These are phyloP conservation scores for Termitomyces sp. DNA, from an alignment of 768 basidiomycete species.

Conservation along the genomic window DNA sequence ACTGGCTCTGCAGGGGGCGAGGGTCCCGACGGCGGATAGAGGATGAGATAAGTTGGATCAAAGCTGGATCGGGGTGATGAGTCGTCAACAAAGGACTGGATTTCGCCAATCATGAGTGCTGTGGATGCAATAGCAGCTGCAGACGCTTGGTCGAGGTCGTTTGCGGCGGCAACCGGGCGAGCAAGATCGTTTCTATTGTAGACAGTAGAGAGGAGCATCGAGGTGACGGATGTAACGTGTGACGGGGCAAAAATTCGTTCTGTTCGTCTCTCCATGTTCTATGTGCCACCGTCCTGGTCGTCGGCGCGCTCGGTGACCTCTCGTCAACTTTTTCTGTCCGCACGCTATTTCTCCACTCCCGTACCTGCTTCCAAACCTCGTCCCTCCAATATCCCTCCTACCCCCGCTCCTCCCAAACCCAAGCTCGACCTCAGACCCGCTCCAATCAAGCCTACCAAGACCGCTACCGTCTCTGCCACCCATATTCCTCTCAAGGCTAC, in stretches of 20 bases:
- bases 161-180: conserved; percentile 1
- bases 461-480: conserved; percentile 18
- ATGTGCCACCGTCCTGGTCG: conserved; percentile 7
- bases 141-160: conserved; percentile 3
- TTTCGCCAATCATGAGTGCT: conserved; percentile 11
- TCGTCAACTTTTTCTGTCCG: conserved; percentile 1
- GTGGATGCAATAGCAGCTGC: conserved; percentile 15
- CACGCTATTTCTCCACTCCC: conserved; percentile 13
- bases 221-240: conserved; percentile 14
- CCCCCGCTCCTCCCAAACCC: conserved; percentile 30
- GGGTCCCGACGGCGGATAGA: conserved; percentile 13
- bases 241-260: conserved; percentile 8
- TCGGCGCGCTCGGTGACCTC: conserved; percentile 7
- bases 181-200: conserved; percentile 6
- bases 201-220: conserved; percentile 4
- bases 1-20: conserved; percentile 1
- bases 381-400: background rate
- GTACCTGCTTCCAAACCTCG: conserved; percentile 18
- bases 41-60: conserved; percentile 14
- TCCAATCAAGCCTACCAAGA: conserved; percentile 41
- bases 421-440: conserved; percentile 60
- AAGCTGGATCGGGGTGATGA: conserved; percentile 6
- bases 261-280: conserved; percentile 8
- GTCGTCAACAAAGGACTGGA: conserved; percentile 10
- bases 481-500: conserved; percentile 24